These are phyloP conservation scores for Whalleya microplaca DNA, from an alignment of 2,329 filamentous ascomycete species.

Conservation along the genomic window DNA sequence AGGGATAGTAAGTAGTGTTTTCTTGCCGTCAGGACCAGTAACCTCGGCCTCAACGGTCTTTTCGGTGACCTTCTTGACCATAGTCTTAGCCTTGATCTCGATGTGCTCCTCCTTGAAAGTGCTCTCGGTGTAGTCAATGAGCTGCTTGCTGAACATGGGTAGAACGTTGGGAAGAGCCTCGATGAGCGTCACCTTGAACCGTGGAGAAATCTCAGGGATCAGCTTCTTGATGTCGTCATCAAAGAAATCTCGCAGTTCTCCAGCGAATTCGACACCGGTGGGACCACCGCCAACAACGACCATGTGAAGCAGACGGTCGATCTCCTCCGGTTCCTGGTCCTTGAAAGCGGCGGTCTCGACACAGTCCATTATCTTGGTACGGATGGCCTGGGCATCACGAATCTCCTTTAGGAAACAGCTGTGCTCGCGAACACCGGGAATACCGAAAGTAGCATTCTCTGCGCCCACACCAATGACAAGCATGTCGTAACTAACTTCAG, in stretches of 20 bases:
- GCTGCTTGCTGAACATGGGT: slow-evolving; percentile 97
- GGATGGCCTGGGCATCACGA: slow-evolving; percentile 90
- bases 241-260: slow-evolving; percentile 98
- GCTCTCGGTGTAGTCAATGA: slow-evolving; percentile 99
- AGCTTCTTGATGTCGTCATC: slow-evolving; percentile 98
- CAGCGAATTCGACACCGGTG: slow-evolving; percentile 97
- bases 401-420: slow-evolving; percentile 99
- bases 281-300: slow-evolving; percentile 93
- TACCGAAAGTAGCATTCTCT: slow-evolving; percentile 98
- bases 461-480: slow-evolving; percentile 95
- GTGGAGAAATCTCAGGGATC: slow-evolving; percentile 90
- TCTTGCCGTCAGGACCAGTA: slow-evolving; percentile 80
- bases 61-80: slow-evolving; percentile 96
- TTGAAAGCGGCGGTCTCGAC: slow-evolving; percentile 99
- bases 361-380: slow-evolving; percentile 99
- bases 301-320: slow-evolving; percentile 96
- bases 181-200: slow-evolving; percentile 96
- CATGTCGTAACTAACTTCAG: slow-evolving; percentile 97
- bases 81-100: slow-evolving; percentile 95
- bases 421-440: slow-evolving; percentile 92
- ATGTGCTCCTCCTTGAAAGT: slow-evolving; percentile 99
- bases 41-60: slow-evolving; percentile 91
- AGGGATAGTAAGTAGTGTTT: slow-evolving; percentile 79
- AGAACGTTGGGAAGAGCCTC: slow-evolving; percentile 96
- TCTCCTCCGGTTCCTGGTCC: slow-evolving; percentile 84